Conservation (phyloP, 108 stramenopile genomes). For the Cyclotella cryptica region DNA sequence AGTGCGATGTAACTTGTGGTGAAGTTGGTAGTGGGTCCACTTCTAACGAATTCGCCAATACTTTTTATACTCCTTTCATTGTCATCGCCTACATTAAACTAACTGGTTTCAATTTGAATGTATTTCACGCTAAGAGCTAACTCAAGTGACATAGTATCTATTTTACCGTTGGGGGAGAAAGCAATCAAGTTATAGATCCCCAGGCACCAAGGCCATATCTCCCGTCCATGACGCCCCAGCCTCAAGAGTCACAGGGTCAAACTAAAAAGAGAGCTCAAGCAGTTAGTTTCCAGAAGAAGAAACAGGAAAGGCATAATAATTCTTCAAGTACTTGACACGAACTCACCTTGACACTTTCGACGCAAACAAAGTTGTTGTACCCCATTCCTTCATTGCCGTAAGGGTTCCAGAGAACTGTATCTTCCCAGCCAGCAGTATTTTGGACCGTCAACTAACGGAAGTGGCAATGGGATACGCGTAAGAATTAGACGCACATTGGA, state of each 20-base stretch:
- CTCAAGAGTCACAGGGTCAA: constrained; percentile 85
- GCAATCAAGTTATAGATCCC: constrained; percentile 38
- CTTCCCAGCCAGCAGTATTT: constrained; percentile 92
- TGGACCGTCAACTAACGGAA: constrained; percentile 65
- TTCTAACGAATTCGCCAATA: too few relatives aligned
- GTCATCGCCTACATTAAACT: too few relatives aligned
- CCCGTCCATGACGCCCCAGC: constrained; percentile 81
- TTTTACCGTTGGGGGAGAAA: too few relatives aligned
- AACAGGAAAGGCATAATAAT: neutral
- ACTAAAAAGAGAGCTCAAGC: constrained; percentile 30
- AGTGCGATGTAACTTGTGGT: too few relatives aligned
- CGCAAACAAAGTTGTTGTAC: constrained; percentile 95
- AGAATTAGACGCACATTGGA: neutral
- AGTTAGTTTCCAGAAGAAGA: neutral
- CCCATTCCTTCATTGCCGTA: constrained; percentile 97
- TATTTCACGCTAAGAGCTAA: too few relatives aligned
- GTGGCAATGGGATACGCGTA: constrained; percentile 15
- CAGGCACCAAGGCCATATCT: constrained; percentile 79
- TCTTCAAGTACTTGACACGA: neutral
- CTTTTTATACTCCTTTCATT: too few relatives aligned
- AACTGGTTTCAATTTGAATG: too few relatives aligned
- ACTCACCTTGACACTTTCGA: constrained; percentile 88
- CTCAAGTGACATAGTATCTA: too few relatives aligned
- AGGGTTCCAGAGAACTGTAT: constrained; percentile 96
- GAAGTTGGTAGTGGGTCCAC: too few relatives aligned